These are phyloP conservation scores for Euphorbia peplus DNA, from an alignment of 345 rosid genomes.

Conservation along the genomic window DNA sequence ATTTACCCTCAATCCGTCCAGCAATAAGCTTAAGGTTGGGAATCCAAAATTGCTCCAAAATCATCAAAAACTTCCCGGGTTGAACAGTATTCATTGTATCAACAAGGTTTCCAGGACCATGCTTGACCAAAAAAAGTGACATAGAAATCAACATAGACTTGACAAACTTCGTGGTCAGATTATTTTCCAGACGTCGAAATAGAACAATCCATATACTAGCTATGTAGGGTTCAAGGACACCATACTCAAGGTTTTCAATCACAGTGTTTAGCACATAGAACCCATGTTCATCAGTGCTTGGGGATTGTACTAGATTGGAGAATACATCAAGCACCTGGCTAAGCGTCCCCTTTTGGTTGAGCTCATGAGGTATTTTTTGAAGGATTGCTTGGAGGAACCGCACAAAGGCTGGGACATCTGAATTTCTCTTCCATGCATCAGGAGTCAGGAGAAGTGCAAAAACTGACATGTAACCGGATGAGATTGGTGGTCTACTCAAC, in stretches of 20 bases:
- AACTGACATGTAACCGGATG: slow-evolving; percentile 76
- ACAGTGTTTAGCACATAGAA: slow-evolving; percentile 91
- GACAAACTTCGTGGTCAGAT: slow-evolving; percentile 58
- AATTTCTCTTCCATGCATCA: slow-evolving; percentile 80
- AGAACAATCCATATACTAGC: slow-evolving; percentile 67
- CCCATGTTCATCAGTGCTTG: slow-evolving; percentile 95
- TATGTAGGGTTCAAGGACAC: slow-evolving; percentile 56
- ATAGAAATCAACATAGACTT: slow-evolving; percentile 78
- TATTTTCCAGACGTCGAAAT: slow-evolving; percentile 67
- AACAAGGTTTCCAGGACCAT: slow-evolving; percentile 61
- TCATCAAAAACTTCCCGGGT: slow-evolving; percentile 46
- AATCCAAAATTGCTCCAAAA: slow-evolving; percentile 87
- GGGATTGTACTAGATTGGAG: slow-evolving; percentile 55
- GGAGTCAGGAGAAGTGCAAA: slow-evolving; percentile 76
- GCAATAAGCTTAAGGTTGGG: slow-evolving; percentile 76
- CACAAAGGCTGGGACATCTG: slow-evolving; percentile 97
- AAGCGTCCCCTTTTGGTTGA: slow-evolving; percentile 70
- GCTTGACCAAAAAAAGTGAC: slow-evolving; percentile 93
- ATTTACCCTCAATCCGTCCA: slow-evolving; percentile 68
- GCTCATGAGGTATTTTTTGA: slow-evolving; percentile 81
- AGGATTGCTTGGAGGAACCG: slow-evolving; percentile 98
- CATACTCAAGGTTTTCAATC: slow-evolving; percentile 72
- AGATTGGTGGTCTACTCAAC: slow-evolving; percentile 77
- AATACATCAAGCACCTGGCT: slow-evolving; percentile 87
- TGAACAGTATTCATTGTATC: slow-evolving; percentile 83